Conservation (phyloP, 495 filamentous ascomycete species). For the Trichodelitschia bisporula region DNA sequence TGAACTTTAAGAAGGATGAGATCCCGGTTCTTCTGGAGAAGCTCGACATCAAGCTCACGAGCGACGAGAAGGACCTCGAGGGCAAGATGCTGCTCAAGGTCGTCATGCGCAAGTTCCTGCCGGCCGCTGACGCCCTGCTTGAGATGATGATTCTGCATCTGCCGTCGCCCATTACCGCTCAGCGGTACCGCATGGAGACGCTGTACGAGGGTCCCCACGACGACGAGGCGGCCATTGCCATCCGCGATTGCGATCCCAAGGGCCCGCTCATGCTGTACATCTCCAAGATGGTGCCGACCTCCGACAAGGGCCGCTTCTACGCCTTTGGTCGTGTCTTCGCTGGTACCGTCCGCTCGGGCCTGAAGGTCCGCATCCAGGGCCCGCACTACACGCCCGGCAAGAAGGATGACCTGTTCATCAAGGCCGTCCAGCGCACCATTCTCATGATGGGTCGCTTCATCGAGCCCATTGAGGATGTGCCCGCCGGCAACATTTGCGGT, state of each 20-base stretch:
- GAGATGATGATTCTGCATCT: constrained; percentile 99
- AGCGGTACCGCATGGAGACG: constrained; percentile 96
- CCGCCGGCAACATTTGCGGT: constrained; percentile 97
- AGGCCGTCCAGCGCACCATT: constrained; percentile 98
- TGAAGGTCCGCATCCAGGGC: constrained; percentile 99
- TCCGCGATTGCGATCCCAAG: constrained; percentile 95
- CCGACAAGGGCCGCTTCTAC: constrained; percentile 99
- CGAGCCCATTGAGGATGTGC: constrained; percentile 97
- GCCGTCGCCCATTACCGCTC: constrained; percentile 83
- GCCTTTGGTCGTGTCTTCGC: constrained; percentile 99
- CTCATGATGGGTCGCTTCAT: constrained; percentile 99
- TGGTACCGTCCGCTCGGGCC: constrained; percentile 85
- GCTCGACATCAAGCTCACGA: constrained; percentile 69
- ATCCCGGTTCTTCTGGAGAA: constrained; percentile 59
- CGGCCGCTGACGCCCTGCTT: constrained; percentile 88
- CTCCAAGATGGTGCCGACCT: constrained; percentile 99
- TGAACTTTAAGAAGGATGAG: constrained; percentile 98
- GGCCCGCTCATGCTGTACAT: constrained; percentile 99
- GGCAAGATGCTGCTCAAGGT: constrained; percentile 94
- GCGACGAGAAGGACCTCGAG: constrained; percentile 78
- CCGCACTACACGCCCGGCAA: constrained; percentile 95
- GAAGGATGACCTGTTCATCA: constrained; percentile 98
- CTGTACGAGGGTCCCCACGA: constrained; percentile 93
- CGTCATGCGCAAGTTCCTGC: constrained; percentile 95
- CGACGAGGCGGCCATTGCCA: constrained; percentile 77